Evolutionary conservation across 2,329 filamentous ascomycete species (phyloP), one percentile per base, ranked within the genome.

Genomic region (Epichloe sibirici): DNA sequence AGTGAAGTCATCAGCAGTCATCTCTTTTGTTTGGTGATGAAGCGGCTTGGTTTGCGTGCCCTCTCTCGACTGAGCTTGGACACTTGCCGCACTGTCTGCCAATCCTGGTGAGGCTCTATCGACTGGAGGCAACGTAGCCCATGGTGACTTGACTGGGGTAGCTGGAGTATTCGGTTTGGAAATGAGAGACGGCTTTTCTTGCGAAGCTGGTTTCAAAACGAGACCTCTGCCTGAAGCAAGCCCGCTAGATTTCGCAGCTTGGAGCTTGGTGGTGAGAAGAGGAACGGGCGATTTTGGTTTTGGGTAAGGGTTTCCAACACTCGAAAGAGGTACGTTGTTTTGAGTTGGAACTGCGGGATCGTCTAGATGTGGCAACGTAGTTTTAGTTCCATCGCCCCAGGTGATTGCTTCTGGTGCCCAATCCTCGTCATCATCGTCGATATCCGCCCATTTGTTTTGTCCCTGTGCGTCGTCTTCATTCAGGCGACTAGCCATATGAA

Each of bases 1-100:
- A 65, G 85, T 94, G 63, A 96, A 97, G 58, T 95, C 91, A 66
- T 97, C 93, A 0, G 90, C 87, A 5, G 90, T 88, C 57, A 96
- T 95, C 65, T 97, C 90, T 63, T 89, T 88, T 0, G 63, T 74
- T 17, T 74, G 75, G 74, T 74, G 17, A 73, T 71, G 58, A 74
- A 71, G 51, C 71, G 71, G 56, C 83, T 82, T 53, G 76, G 73
- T 5, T 74, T 71, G 51, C 78, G 74, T 11, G 73, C 37, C 66
- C 57, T 88, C 83, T 61, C 74, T 76, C 23, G 72, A 69, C 53
- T 75, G 69, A 56, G 74, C 74, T 31, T 80, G 77, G 59, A 71
- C 63, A 49, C 63, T 60, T 15, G 63, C 58, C 9, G 74, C 70
- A 40, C 73, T 61, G 50, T 88, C 86, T 55, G 83, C 74, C 6